A percentile compares a stretch with the other conserved stretches of the same genome.
Evolutionary conservation across 1,139 yeast species (phyloP).

Genomic region (Kodamaea sp.): DNA sequence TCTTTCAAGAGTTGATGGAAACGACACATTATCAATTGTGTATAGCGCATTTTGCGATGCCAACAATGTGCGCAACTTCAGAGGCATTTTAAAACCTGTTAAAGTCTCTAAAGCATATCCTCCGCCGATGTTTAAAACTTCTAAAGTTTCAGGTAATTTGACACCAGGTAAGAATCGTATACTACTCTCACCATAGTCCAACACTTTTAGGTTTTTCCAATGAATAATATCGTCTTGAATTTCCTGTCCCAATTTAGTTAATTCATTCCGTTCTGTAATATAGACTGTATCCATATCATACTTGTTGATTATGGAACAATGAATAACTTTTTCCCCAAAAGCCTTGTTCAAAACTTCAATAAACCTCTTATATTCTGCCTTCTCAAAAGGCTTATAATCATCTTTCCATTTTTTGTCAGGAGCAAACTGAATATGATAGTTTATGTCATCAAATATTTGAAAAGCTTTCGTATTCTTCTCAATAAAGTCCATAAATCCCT

Average conservation of each 20-base stretch:
- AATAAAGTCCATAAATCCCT: conserved; percentile 22
- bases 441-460: conserved; percentile 22
- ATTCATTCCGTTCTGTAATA: conserved; percentile 33
- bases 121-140: conserved; percentile 41
- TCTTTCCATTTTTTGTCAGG: conserved; percentile 32
- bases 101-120: conserved; percentile 40
- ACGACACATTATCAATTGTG: conserved; percentile 34
- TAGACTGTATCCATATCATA: conserved; percentile 35
- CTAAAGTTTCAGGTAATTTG: conserved; percentile 36
- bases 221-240: conserved; percentile 37
- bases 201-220: conserved; percentile 33
- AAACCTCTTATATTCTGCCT: conserved; percentile 25
- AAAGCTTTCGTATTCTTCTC: conserved; percentile 15
- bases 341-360: conserved; percentile 20
- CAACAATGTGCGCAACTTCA: conserved; percentile 26
- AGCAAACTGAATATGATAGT: conserved; percentile 39
- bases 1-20: conserved; percentile 32
- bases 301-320: conserved; percentile 39
- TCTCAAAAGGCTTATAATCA: conserved; percentile 27
- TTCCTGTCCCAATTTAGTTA: conserved; percentile 34
- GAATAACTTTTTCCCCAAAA: conserved; percentile 31
- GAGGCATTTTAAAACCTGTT: conserved; percentile 42
- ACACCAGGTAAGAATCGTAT: conserved; percentile 41
- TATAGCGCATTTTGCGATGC: conserved; percentile 37
- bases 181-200: conserved; percentile 41